Base-by-base conservation (phyloP, 768 basidiomycete genomes). In the Favolaschia claudopus region DNA sequence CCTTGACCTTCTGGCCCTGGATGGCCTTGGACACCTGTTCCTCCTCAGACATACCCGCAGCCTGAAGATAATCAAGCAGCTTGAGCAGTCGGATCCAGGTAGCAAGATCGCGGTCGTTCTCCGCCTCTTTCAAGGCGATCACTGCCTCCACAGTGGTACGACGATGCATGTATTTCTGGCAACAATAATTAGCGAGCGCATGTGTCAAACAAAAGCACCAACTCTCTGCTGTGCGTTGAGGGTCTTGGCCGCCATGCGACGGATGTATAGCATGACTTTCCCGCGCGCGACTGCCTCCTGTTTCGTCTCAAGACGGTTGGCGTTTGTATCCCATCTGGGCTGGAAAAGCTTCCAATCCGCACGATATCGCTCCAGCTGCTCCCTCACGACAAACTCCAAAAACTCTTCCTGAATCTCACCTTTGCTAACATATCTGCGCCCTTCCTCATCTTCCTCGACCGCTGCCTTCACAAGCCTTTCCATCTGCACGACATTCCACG, bases 21-120 rank as follows among this genome's bases (percentile, higher is more conserved):
- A 25, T 27, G 6, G 3, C 22, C 7, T 5, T 42, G 7, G n/a
- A 17, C 4, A 12, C 15, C 20, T 58, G 33, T 32, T 63, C 62
- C 39, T 63, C 62, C 19, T 58, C 58, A 13, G 62, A 63, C 62
- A 63, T 63, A 5, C 62, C 58, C 10, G 29, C 52, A 7, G 47
- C 4, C 14, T 29, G 17, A 19, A 63, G 49, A 19, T 50, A 25
- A 10, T 63, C 19, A 3, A 61, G 38, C 25, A 61, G 13, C 14
- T 56, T 19, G n/a, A 24, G 27, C n/a, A 63, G 39, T n/a, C 58
- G 45, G 20, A 48, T 37, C 58, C 62, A 63, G 3, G 62, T 39
- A 17, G 15, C 47, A 32, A 63, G 44, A 19, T 59, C 51, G 3
- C 10, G 1, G 15, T 34, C 49, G 42, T 38, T 43, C 2, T 32